These are phyloP conservation scores for Lepiota venenata DNA, from an alignment of 768 basidiomycete species.

Conservation along the genomic window DNA sequence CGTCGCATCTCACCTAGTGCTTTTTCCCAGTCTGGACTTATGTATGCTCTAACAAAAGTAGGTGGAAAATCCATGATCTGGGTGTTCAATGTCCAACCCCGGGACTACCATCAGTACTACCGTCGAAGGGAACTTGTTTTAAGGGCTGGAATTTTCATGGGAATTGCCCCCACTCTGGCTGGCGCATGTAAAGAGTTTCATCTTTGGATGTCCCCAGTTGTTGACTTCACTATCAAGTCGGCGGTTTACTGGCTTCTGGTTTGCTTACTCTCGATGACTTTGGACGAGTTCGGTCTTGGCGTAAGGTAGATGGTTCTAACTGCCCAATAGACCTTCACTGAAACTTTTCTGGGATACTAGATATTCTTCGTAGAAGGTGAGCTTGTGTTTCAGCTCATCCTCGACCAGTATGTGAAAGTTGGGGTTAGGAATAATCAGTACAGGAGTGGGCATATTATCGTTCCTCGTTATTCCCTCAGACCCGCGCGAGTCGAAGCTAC, in stretches of 20 bases:
- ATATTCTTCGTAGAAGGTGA: slow-evolving; percentile 42
- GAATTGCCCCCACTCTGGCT: slow-evolving; percentile 28
- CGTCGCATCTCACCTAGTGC: background rate
- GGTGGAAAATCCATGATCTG: slow-evolving; percentile 10
- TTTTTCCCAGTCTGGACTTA: slow-evolving; percentile 30
- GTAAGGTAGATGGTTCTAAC: slow-evolving; percentile 18
- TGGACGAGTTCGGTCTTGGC: slow-evolving; percentile 28
- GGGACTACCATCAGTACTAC: slow-evolving; percentile 25
- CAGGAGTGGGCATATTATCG: slow-evolving; percentile 21
- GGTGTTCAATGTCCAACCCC: background rate
- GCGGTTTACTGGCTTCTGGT: slow-evolving; percentile 33
- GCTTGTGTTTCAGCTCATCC: background rate
- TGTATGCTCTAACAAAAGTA: slow-evolving; percentile 35
- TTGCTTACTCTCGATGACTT: slow-evolving; percentile 27
- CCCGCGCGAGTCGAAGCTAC: slow-evolving; percentile 22
- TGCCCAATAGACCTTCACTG: background rate
- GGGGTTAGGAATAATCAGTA: slow-evolving; percentile 25
- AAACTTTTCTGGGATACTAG: slow-evolving; percentile 10
- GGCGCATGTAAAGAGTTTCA: slow-evolving; percentile 27
- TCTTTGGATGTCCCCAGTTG: background rate
- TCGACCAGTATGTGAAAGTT: background rate
- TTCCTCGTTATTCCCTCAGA: slow-evolving; percentile 25
- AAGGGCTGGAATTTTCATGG: slow-evolving; percentile 33
- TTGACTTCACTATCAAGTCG: too few relatives aligned
- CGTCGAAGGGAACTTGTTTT: slow-evolving; percentile 32